Base-by-base conservation (phyloP, 192 early-diverging fungal genomes). In the Diversispora epigaea region DNA sequence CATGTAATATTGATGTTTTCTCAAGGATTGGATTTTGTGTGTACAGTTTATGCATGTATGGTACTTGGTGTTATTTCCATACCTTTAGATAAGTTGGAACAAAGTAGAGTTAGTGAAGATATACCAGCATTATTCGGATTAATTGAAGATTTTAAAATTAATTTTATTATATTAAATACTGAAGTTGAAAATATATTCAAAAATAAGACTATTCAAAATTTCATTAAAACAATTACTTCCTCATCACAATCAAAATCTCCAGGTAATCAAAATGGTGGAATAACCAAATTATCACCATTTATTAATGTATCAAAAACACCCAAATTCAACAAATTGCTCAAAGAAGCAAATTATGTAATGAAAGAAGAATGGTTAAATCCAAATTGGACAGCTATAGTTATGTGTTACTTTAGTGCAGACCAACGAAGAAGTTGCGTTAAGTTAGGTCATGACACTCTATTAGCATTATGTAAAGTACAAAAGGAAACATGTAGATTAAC, bases 41-140 rank as follows among this genome's bases (percentile, higher is more conserved):
- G 84, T 10, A 85, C 89, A 1, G 70, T 95, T 9, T 91, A 92
- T 79, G 93, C 94, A 25, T 95, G 94, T 78, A 82, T 94, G 75
- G 84, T 90, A n/a, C 82, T 93, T 3, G 94, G 94, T 41, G 83
- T 91, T 0, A 78, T 92, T 3, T 83, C 89, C 10, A 90, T 95
- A 32, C 89, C 93, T 3, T 71, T 94, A 6, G 77, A 88, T n/a
- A 84, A 87, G 57, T 86, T 87, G n/a, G 94, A 95, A 70, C 74
- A 76, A 2, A 67, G 73, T 25, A 85, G 91, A 15, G 76, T 90
- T 32, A 77, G 84, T 21, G 93, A 95, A 57, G 92, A 94, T 71
- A 83, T 92, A n/a, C 82, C 85, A 4, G 78, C 82, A 10, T 64
- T 95, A 69, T 82, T 92, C 64, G 84, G 82, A 9, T 77, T 90